A percentile compares a stretch with the other conserved stretches of the same genome.
Conservation (phyloP, 1,284 basidiomycete species). For the Coniophora puteana region DNA sequence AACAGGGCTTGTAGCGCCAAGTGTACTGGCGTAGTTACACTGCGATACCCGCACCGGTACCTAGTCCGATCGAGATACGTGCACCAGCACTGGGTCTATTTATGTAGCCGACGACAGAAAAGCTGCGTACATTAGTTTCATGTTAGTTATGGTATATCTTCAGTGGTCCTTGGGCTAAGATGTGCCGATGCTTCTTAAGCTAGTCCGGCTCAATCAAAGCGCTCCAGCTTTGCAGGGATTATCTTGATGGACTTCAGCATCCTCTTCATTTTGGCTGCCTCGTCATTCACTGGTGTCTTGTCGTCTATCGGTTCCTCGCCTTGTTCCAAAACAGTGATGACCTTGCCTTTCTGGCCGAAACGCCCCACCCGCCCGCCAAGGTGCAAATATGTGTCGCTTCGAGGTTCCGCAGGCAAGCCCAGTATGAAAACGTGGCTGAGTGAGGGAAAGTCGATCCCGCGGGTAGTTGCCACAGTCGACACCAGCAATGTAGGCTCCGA, state of each 20-base stretch:
- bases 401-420: slow-evolving; percentile 51
- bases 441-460: slow-evolving; percentile 68
- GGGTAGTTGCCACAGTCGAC: slow-evolving; percentile 59
- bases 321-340: slow-evolving; percentile 52
- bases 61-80: too few species aligned
- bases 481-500: slow-evolving; percentile 64
- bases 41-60: too few species aligned
- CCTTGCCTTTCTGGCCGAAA: slow-evolving; percentile 61
- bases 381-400: slow-evolving; percentile 62
- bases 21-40: too few species aligned
- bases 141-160: too few species aligned
- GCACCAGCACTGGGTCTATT: too few species aligned
- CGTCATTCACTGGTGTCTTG: slow-evolving; percentile 29
- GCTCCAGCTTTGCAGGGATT: slow-evolving; percentile 30
- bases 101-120: too few species aligned
- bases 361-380: slow-evolving; percentile 73
- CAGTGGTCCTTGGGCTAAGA: too few species aligned
- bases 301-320: slow-evolving; percentile 25
- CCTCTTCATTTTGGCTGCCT: slow-evolving; percentile 39
- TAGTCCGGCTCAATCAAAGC: slow-evolving; percentile 38
- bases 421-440: slow-evolving; percentile 73
- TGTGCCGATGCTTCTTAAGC: too few species aligned
- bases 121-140: too few species aligned
- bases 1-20: too few species aligned
- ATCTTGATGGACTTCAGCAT: slow-evolving; percentile 46